Evolutionary conservation across 78 protist genomes (phyloP).

Genomic region (Speleostelium caveatum): DNA sequence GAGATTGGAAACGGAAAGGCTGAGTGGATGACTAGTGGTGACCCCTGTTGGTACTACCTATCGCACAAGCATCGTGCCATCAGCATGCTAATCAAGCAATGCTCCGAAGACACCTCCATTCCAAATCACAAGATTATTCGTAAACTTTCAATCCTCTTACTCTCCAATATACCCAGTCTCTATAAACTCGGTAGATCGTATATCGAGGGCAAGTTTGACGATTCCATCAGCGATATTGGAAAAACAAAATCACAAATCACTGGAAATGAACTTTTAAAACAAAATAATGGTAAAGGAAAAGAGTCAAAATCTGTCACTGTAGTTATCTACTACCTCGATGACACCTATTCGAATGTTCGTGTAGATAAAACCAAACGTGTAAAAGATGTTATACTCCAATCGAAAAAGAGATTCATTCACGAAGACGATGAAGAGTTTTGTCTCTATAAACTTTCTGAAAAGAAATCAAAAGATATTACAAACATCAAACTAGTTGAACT

Average conservation of each 20-base stretch:
- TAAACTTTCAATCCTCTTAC: constrained; percentile 52
- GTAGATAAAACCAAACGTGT: constrained; percentile 24
- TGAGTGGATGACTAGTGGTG: constrained; percentile 41
- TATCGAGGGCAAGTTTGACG: constrained; percentile 61
- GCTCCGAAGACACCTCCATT: constrained; percentile 50
- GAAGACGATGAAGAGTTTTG: constrained; percentile 29
- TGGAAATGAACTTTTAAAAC: not conserved
- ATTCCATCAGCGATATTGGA: not conserved
- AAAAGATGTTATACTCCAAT: constrained; percentile 24
- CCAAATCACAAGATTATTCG: constrained; percentile 48
- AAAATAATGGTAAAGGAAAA: not conserved
- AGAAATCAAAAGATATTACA: constrained; percentile 28
- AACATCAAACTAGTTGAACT: constrained; percentile 32
- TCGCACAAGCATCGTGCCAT: constrained; percentile 46
- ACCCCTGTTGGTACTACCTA: constrained; percentile 72
- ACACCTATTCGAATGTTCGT: constrained; percentile 33
- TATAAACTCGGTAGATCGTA: constrained; percentile 52
- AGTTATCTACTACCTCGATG: constrained; percentile 46
- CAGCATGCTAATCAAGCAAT: constrained; percentile 29
- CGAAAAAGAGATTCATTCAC: constrained; percentile 52
- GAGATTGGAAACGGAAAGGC: constrained; percentile 73
- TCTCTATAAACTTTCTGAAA: constrained; percentile 50
- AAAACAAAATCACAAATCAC: constrained; percentile 11
- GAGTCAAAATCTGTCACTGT: constrained; percentile 25
- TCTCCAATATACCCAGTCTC: constrained; percentile 65